Evolutionary conservation across 192 early-diverging fungal species (phyloP).

Genomic region (Backusella circina): DNA sequence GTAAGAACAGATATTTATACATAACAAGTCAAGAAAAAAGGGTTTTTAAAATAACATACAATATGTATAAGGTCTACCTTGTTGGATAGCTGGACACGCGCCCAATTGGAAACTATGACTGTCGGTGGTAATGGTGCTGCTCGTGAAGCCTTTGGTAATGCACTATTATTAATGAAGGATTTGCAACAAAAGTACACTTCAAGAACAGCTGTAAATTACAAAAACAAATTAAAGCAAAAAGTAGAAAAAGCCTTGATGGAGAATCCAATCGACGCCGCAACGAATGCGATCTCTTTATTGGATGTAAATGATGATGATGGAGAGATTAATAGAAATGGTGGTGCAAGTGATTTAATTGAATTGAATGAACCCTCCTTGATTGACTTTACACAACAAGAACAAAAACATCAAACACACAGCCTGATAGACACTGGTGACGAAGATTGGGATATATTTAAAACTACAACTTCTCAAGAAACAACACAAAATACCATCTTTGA

Average conservation of each 20-base stretch:
- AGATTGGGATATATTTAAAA: neutral
- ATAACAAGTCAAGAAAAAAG: neutral
- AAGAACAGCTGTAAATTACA: slow-evolving; percentile 73
- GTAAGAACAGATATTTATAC: slow-evolving; percentile 36
- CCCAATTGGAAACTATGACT: slow-evolving; percentile 89
- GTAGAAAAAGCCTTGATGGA: slow-evolving; percentile 55
- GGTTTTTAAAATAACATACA: neutral
- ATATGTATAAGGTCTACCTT: slow-evolving; percentile 65
- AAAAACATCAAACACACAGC: neutral
- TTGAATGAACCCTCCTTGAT: neutral
- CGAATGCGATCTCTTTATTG: neutral
- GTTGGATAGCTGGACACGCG: slow-evolving; percentile 90
- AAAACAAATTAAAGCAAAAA: slow-evolving; percentile 67
- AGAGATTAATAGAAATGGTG: neutral
- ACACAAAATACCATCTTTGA: neutral
- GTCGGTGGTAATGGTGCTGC: slow-evolving; percentile 85
- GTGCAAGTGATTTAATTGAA: neutral
- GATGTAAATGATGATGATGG: neutral
- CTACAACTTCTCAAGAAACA: neutral
- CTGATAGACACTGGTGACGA: neutral
- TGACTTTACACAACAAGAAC: neutral
- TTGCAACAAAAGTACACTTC: slow-evolving; percentile 81
- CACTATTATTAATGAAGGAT: slow-evolving; percentile 52
- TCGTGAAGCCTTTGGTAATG: slow-evolving; percentile 51
- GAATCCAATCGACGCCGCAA: neutral